Evolutionary conservation across 352 stramenopile genomes (phyloP).

Genomic region (Nothophytophthora sp.): DNA sequence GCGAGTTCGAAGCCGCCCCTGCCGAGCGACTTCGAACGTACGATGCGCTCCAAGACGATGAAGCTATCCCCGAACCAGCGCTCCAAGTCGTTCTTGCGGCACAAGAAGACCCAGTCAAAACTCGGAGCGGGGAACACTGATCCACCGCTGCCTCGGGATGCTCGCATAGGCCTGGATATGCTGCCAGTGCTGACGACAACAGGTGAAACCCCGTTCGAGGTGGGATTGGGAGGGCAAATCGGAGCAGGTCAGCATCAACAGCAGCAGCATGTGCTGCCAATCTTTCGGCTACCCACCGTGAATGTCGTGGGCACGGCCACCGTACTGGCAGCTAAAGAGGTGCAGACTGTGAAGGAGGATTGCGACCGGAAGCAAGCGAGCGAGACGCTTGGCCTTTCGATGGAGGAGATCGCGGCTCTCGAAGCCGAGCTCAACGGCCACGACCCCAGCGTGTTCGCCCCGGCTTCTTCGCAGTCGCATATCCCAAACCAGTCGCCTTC

Average conservation of each 20-base stretch:
- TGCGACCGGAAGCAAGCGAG: conserved; percentile 61
- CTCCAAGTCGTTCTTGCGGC: conserved; percentile 39
- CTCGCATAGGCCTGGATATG: conserved; percentile 56
- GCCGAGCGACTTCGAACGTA: conserved; percentile 26
- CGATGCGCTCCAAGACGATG: conserved; percentile 51
- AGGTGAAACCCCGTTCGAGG: conserved; percentile 74
- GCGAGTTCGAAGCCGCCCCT: conserved; percentile 10
- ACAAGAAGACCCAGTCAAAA: conserved; percentile 36
- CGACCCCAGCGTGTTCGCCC: neutral
- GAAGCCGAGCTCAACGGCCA: conserved; percentile 54
- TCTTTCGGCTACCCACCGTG: conserved; percentile 71
- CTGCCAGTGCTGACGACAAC: conserved; percentile 70
- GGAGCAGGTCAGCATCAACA: conserved; percentile 16
- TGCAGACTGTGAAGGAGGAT: conserved; percentile 49
- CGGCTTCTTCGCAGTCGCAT: neutral
- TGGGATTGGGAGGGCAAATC: conserved; percentile 41
- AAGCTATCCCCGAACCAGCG: conserved; percentile 42
- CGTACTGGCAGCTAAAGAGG: conserved; percentile 37
- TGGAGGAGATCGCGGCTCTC: conserved; percentile 68
- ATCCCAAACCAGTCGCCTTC: conserved; percentile 9
- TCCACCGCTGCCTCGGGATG: conserved; percentile 5
- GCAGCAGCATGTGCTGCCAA: conserved; percentile 54
- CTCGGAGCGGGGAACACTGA: conserved; percentile 8
- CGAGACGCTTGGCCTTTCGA: conserved; percentile 55
- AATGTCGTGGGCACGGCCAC: conserved; percentile 44